Evolutionary conservation across 225 moss, liverwort and hornwort species (phyloP).

Genomic region (Rhytidiadelphus loreus): DNA sequence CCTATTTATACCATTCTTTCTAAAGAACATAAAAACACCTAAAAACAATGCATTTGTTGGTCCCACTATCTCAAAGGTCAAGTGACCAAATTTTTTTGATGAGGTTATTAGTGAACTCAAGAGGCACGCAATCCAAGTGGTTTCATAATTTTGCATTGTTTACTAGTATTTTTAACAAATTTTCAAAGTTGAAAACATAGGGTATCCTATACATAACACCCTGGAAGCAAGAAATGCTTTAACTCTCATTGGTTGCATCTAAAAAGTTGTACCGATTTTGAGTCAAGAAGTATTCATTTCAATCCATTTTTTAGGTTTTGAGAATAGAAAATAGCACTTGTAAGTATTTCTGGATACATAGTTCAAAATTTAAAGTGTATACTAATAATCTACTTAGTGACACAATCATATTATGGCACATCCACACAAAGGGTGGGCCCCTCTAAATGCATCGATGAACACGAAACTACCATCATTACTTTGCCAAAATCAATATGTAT

Average conservation of each 20-base stretch:
- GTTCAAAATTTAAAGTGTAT: not conserved
- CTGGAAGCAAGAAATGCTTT: rapidly evolving
- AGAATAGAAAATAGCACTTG: rapidly evolving
- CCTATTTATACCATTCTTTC: not conserved
- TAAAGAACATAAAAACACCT: not conserved
- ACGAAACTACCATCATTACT: rapidly evolving
- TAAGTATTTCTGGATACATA: not conserved
- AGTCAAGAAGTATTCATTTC: not conserved
- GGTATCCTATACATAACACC: rapidly evolving
- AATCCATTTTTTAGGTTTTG: not conserved
- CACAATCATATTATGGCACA: rapidly evolving
- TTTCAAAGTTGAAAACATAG: not conserved
- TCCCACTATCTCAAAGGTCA: not conserved
- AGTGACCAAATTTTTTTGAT: not conserved
- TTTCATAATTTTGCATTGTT: rapidly evolving
- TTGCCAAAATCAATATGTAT: no score
- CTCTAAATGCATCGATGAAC: rapidly evolving
- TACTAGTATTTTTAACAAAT: not conserved
- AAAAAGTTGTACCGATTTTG: not conserved
- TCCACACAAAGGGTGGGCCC: no score
- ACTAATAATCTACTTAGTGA: not conserved
- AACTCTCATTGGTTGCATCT: not conserved
- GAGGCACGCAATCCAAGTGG: rapidly evolving
- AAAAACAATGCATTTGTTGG: not conserved
- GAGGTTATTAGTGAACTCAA: not conserved